Evolutionary conservation across 176 grass and related monocot genomes (phyloP).

Genomic region (Cenchrus fungigraminus): DNA sequence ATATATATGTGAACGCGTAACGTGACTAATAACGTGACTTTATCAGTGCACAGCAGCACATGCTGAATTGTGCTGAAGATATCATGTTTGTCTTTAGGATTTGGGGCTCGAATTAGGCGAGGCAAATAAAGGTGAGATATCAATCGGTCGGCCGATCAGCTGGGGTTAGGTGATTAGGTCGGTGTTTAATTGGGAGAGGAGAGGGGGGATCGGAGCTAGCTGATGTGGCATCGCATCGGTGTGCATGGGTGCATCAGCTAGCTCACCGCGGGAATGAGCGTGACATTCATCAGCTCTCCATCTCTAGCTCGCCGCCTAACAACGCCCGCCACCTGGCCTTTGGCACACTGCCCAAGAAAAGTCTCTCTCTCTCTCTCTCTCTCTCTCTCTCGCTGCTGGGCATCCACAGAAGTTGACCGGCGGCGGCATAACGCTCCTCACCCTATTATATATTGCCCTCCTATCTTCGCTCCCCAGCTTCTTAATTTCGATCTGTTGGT

Average conservation of each 20-base stretch:
- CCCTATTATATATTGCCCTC: constrained; percentile 49
- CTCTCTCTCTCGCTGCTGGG: not conserved
- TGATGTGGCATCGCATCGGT: not conserved
- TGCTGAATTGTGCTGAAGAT: not conserved
- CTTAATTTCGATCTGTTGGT: constrained; percentile 29
- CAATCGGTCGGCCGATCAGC: not conserved
- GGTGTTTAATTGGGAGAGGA: not conserved
- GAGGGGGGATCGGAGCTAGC: too few relatives aligned
- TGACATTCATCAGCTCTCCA: constrained; percentile 27
- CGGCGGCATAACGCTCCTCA: constrained; percentile 6
- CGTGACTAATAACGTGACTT: not conserved
- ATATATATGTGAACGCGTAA: not conserved
- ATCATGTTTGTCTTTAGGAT: not conserved
- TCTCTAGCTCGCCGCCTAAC: not conserved
- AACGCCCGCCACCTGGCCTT: constrained; percentile 42
- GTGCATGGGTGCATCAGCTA: constrained; percentile 12
- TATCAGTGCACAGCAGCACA: constrained; percentile 24
- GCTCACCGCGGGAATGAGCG: constrained; percentile 14
- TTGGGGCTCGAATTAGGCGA: constrained; percentile 27
- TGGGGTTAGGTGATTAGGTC: constrained; percentile 39
- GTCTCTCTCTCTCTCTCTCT: not conserved
- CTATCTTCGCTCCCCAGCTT: constrained; percentile 9
- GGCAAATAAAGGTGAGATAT: constrained; percentile 26
- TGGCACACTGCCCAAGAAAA: constrained; percentile 53
- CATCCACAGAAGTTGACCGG: constrained; percentile 54